Evolutionary conservation across 306 rosid species (phyloP).

Genomic region (Quillaja saponaria): DNA sequence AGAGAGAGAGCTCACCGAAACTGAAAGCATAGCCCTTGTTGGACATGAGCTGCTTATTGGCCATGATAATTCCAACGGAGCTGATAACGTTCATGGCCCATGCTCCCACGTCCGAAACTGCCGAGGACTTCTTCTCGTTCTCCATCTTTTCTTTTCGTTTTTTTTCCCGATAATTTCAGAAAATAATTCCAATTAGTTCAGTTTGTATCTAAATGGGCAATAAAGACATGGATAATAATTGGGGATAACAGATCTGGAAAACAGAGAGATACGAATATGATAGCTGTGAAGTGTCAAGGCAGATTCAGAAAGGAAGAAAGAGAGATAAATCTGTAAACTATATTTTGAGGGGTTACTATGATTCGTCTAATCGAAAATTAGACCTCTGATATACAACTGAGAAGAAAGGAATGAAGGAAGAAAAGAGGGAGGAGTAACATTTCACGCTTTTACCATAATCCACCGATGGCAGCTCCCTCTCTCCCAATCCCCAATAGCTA

Average conservation of each 20-base stretch:
- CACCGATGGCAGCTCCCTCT: slow-evolving; percentile 6
- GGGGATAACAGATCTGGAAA: slow-evolving; percentile 34
- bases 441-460: slow-evolving; percentile 18
- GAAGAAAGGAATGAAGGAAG: slow-evolving; percentile 26
- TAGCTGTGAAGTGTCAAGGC: background rate
- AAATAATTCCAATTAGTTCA: slow-evolving; percentile 10
- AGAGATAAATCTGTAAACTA: no score
- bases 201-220: background rate
- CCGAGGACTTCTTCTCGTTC: slow-evolving; percentile 62
- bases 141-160: slow-evolving; percentile 52
- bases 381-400: background rate
- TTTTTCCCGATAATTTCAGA: background rate
- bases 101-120: slow-evolving; percentile 77
- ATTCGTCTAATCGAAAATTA: background rate
- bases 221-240: background rate
- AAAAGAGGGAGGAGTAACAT: slow-evolving; percentile 7
- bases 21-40: slow-evolving; percentile 65
- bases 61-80: slow-evolving; percentile 91
- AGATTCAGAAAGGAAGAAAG: no score
- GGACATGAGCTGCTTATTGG: slow-evolving; percentile 92
- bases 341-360: background rate
- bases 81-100: slow-evolving; percentile 91
- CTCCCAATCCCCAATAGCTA: slow-evolving; percentile 33
- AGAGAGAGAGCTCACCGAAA: slow-evolving; percentile 52
- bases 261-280: background rate